Conservation (phyloP, 345 rosid species). For the Heritiera littoralis region DNA sequence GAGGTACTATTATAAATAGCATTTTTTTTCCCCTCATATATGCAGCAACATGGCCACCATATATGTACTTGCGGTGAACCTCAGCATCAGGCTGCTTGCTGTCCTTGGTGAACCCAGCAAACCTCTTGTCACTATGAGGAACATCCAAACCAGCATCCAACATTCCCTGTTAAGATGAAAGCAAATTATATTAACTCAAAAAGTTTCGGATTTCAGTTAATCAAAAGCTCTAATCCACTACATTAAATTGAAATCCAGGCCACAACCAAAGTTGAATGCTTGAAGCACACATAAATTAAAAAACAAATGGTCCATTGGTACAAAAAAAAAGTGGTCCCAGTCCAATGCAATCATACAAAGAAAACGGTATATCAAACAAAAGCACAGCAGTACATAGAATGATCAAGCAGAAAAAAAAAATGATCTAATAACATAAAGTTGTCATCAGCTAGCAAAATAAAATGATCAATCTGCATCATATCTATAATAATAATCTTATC, state of each 20-base stretch:
- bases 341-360: not conserved
- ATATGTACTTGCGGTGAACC: conserved; percentile 75
- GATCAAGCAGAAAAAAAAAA: no score
- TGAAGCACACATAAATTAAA: not conserved
- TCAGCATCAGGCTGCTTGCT: conserved; percentile 77
- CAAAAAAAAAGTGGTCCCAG: no score
- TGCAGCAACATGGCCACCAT: conserved; percentile 73
- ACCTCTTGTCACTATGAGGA: conserved; percentile 88
- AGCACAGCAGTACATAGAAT: not conserved
- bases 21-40: conserved; percentile 71
- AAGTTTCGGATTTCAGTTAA: not conserved
- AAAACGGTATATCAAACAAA: not conserved
- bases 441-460: not conserved
- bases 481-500: not conserved
- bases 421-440: not conserved
- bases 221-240: not conserved
- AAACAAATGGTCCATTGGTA: no score
- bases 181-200: not conserved
- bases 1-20: not conserved
- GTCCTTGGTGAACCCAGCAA: conserved; percentile 77
- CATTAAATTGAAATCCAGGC: no score
- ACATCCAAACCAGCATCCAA: conserved; percentile 89
- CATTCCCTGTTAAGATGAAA: conserved; percentile 57
- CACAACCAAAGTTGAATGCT: not conserved
- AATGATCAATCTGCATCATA: not conserved